Evolutionary conservation across 345 rosid species (phyloP).

Genomic region (Gossypium rotundifolium): DNA sequence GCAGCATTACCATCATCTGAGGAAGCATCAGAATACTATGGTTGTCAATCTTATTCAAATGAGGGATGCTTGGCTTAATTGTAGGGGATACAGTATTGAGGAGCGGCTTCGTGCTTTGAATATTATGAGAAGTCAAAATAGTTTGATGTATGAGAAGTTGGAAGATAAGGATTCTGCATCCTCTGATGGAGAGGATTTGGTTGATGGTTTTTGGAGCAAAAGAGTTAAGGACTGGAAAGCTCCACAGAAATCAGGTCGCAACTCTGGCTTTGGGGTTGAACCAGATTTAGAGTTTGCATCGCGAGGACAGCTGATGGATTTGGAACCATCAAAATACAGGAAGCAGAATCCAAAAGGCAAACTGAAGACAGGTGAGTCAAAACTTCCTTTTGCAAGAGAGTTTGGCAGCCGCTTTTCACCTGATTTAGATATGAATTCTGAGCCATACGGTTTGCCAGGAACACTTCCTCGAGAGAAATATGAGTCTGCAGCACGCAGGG

Average conservation of each 20-base stretch:
- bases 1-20: slow-evolving; percentile 71
- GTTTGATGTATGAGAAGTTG: slow-evolving; percentile 64
- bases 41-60: slow-evolving; percentile 71
- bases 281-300: slow-evolving; percentile 43
- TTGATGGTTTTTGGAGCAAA: slow-evolving; percentile 54
- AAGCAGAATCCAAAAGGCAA: slow-evolving; percentile 60
- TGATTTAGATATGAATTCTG: slow-evolving; percentile 47
- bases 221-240: slow-evolving; percentile 52
- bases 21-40: slow-evolving; percentile 78
- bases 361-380: slow-evolving; percentile 47
- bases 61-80: slow-evolving; percentile 83
- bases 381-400: slow-evolving; percentile 34
- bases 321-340: slow-evolving; percentile 43
- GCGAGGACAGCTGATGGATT: slow-evolving; percentile 28
- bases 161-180: slow-evolving; percentile 62
- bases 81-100: slow-evolving; percentile 73
- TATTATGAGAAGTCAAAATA: slow-evolving; percentile 75
- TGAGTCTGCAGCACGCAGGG: slow-evolving; percentile 37
- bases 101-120: slow-evolving; percentile 90
- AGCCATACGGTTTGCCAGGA: slow-evolving; percentile 31
- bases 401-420: slow-evolving; percentile 31
- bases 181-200: slow-evolving; percentile 51
- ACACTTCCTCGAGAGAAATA: slow-evolving; percentile 35
- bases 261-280: slow-evolving; percentile 33
- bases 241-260: slow-evolving; percentile 35